Evolutionary conservation across 1,284 basidiomycete species (phyloP), one percentile per base, ranked within the genome.

Genomic region (Prillingera fragicola): DNA sequence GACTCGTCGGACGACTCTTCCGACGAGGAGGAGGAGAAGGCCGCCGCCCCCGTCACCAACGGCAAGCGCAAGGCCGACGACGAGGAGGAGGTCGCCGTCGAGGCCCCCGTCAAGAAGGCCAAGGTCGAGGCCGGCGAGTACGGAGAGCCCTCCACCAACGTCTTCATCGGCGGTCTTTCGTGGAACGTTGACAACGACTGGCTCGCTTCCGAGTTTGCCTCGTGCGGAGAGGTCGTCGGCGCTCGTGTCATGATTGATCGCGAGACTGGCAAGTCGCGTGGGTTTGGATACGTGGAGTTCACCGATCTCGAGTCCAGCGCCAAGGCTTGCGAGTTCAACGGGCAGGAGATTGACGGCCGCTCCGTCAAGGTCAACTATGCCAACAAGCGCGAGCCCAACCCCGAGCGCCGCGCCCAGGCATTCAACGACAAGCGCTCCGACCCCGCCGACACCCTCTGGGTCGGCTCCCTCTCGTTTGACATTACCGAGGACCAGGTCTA

Each of bases 121-220:
- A 95, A 96, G 74, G 87, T 87, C 22, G 82, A 83, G 31, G 59
- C 71, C 22, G 74, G 73, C 23, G 73, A 68, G 32, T 63, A 61
- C 19, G 78, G 79, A 52, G 78, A 80, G 52, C 57, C 70, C 13
- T 79, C 77, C 36, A 84, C 79, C 66, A 84, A 83, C 41, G 80
- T 97, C 62, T 98, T 92, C 66, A 89, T 98, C 29, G 94, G 94
- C 43, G 81, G 82, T 54, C 79, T 99, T 39, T 94, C 89, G 25
- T 99, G 91, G 91, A 91, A 90, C 70, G 84, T 98, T 57, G 94
- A 97, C 77, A 87, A 91, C 70, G 94, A 96, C 72, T 90, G 91
- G 80, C 82, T 98, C 56, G 81, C 83, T 42, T 80, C 83, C 70
- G 94, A 96, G 72, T 97, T 99, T 61, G 82, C 83, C 38, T 77